Base-by-base conservation (phyloP, 192 early-diverging fungal species). In the Ambispora gerdemannii region DNA sequence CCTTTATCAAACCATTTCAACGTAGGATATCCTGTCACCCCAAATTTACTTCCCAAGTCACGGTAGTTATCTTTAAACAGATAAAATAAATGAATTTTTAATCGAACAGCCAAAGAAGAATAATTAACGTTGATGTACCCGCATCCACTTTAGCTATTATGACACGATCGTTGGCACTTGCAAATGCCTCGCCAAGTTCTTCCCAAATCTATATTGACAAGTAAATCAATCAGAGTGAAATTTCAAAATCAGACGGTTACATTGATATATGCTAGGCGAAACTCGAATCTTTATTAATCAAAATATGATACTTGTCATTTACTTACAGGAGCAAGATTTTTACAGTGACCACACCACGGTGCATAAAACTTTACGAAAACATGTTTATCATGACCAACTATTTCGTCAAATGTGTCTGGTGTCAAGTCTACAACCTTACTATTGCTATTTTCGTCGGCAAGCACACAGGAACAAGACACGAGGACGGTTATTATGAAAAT, bases 321-420 rank as follows among this genome's bases (percentile, higher is more conserved):
- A 55, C 52, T 25, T 71, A 67, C 62, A 72, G 84, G 84, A 0
- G 79, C 86, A 60, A 90, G 80, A 73, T 76, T 81, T 82, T 89
- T 91, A 79, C 92, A 93, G 80, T 93, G 90, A 67, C 89, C 88
- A 77, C 92, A 93, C 90, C 90, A 91, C 30, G 91, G 91, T 20
- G 91, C 91, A 81, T 96, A 97, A 76, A 96, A 89, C 81, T 96
- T 93, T 47, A 98, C 77, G 70, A 98, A 90, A 36, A 96, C 95
- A 79, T 95, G 92, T 84, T 93, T 92, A 52, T 74, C 76, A 74
- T 81, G 82, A 84, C 95, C 90, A 59, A 91, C 82, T 31, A 88
- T 78, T 36, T 76, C 55, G 50, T 88, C 81, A 72, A 93, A 92
- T 75, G 80, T 88, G 38, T 77, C 72, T 1, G 74, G 51, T 3